Percentiles rank a stretch among this genome's conserved stretches.
Conservation (phyloP, 345 rosid species). For the Moricandia arvensis region DNA sequence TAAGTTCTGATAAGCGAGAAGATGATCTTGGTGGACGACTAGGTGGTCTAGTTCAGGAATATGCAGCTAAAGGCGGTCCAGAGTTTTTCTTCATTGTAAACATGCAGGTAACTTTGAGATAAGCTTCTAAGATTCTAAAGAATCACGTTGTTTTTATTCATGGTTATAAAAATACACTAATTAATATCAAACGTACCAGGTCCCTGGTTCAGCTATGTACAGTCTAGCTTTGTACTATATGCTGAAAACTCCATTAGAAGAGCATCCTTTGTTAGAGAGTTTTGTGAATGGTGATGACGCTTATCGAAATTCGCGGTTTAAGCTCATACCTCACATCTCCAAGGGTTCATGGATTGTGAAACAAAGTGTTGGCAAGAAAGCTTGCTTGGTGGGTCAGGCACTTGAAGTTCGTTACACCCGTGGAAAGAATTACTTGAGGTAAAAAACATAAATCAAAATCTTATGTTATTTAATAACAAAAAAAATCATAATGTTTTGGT, state of each 20-base stretch:
- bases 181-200: slow-evolving; percentile 36
- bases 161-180: background rate
- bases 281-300: slow-evolving; percentile 88
- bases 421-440: slow-evolving; percentile 87
- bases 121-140: background rate
- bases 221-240: slow-evolving; percentile 69
- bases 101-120: slow-evolving; percentile 52
- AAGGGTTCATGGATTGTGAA: slow-evolving; percentile 98
- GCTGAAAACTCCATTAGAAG: slow-evolving; percentile 68
- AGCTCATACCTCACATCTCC: slow-evolving; percentile 87
- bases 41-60: slow-evolving; percentile 65
- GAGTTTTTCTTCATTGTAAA: slow-evolving; percentile 87
- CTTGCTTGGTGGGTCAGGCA: slow-evolving; percentile 74
- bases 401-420: slow-evolving; percentile 63
- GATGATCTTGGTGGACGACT: slow-evolving; percentile 72
- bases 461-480: background rate
- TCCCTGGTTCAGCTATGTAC: slow-evolving; percentile 66
- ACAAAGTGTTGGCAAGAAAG: slow-evolving; percentile 91
- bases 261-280: slow-evolving; percentile 60
- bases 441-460: background rate
- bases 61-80: slow-evolving; percentile 51
- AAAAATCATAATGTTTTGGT: slow-evolving; percentile 9
- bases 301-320: slow-evolving; percentile 84
- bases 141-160: background rate
- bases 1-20: slow-evolving; percentile 67